These are phyloP conservation scores for Gaertneriomyces sp. DNA, from an alignment of 192 early-diverging fungal genomes.

Conservation along the genomic window DNA sequence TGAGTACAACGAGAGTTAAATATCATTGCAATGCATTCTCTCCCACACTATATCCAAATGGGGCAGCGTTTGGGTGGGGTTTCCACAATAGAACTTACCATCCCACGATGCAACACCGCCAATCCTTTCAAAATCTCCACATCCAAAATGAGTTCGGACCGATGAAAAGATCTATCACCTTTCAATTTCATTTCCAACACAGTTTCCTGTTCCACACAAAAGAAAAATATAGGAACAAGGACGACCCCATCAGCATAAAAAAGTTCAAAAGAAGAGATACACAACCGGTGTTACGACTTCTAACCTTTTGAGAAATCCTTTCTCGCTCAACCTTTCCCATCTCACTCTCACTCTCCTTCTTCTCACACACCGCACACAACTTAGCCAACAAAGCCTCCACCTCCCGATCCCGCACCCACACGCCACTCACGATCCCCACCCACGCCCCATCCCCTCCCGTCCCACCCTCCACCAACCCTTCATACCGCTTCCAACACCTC, in stretches of 20 bases:
- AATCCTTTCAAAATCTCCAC: slow-evolving; percentile 66
- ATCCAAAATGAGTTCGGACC: slow-evolving; percentile 83
- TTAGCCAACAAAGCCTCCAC: slow-evolving; percentile 28
- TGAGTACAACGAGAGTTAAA: slow-evolving; percentile 18
- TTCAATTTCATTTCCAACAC: slow-evolving; percentile 72
- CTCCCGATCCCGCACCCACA: slow-evolving; percentile 63
- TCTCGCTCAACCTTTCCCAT: background rate
- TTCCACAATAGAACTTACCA: slow-evolving; percentile 54
- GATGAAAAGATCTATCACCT: slow-evolving; percentile 69
- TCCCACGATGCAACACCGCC: slow-evolving; percentile 75
- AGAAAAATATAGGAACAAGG: too few relatives aligned
- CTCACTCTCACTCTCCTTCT: background rate
- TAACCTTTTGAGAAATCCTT: slow-evolving; percentile 23
- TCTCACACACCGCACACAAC: background rate
- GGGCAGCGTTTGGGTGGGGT: background rate
- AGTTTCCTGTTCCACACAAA: slow-evolving; percentile 59
- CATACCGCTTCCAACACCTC: slow-evolving; percentile 49
- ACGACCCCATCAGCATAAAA: too few relatives aligned
- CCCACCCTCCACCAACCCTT: slow-evolving; percentile 36
- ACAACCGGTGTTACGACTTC: background rate
- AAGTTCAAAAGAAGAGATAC: too few relatives aligned
- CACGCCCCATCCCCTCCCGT: slow-evolving; percentile 35
- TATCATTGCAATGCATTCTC: slow-evolving; percentile 37
- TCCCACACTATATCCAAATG: slow-evolving; percentile 63
- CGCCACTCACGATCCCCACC: slow-evolving; percentile 44